phyloP scores from a whole-genome alignment of 1,284 basidiomycete genomes.

The Marasmius sp. region DNA sequence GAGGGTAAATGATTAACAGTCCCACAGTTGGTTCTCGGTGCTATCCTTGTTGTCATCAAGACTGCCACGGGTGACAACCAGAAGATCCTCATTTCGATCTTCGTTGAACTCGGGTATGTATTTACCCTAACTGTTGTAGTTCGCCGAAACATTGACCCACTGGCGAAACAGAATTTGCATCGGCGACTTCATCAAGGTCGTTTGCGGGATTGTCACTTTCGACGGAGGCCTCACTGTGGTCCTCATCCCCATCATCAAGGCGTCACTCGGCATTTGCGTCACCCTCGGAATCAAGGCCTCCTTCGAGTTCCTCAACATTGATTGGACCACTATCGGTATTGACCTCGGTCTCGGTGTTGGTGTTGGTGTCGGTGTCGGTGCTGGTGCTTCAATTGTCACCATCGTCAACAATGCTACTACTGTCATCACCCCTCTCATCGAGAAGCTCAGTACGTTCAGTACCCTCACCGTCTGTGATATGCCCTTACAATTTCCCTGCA shows the following conservation, averaged over 20 bases:
- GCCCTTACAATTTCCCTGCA: background rate
- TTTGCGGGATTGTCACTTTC: background rate
- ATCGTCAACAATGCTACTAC: background rate
- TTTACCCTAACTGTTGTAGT: background rate
- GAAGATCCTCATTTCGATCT: background rate
- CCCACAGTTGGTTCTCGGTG: background rate
- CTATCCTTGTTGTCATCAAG: background rate
- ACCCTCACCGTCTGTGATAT: background rate
- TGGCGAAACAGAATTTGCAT: background rate
- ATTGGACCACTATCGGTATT: background rate
- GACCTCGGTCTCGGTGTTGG: background rate
- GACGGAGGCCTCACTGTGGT: background rate
- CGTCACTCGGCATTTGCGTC: background rate
- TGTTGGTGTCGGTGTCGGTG: background rate
- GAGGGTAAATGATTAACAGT: background rate
- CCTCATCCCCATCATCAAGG: background rate
- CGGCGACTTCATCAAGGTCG: background rate
- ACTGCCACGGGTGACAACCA: background rate
- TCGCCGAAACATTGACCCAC: no score
- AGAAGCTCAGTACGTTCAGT: background rate
- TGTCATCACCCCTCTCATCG: background rate
- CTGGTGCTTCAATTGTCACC: background rate
- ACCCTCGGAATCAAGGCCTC: background rate
- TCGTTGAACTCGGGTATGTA: slow-evolving; percentile 2
- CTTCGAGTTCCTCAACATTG: background rate